Evolutionary conservation across 2,329 filamentous ascomycete species (phyloP), one percentile per base, ranked within the genome.

Genomic region (Achaetomium macrosporum): DNA sequence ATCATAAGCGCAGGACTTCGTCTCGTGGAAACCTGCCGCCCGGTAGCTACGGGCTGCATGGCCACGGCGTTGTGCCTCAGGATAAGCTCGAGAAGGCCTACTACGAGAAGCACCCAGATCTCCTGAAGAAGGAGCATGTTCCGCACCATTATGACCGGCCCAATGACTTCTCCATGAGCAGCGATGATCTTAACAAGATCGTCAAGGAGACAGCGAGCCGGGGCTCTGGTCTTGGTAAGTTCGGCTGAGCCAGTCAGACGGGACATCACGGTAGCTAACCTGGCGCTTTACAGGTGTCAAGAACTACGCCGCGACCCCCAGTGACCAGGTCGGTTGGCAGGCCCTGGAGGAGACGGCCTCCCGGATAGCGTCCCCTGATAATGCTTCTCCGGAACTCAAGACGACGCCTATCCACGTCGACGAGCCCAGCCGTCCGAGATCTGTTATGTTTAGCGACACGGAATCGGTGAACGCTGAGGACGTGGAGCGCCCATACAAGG

Each of bases 11-110:
- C 57, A 89, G 82, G 70, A 82, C 80, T 55, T 95, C 89, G 68
- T 81, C 80, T 44, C 80, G 84, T 51, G 87, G 85, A 35, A 79
- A 82, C 25, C 69, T 80, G 9, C 91, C 91, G 1, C 88, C 90
- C 3, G 92, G 90, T 53, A 96, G 90, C 73, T 97, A 97, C 65
- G 91, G 92, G 57, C 81, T 96, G 51, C 91, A 95, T 64, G 90
- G 91, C 42, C 92, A 96, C 65, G 90, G 90, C 49, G 76, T 88
- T 25, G 77, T 81, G 16, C 77, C 85, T 3, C 81, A 83, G 52
- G 88, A 95, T 71, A 89, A 86, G 66, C 88, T 97, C 39, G 90
- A 96, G 64, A 88, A 88, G 72, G 87, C 88, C 25, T 96, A 95
- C 79, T 95, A 93, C 65, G 83, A 90, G 63, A 96, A 93, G 71